These are phyloP conservation scores for Pelargonium australe DNA, from an alignment of 441 rosid genomes.

Conservation along the genomic window DNA sequence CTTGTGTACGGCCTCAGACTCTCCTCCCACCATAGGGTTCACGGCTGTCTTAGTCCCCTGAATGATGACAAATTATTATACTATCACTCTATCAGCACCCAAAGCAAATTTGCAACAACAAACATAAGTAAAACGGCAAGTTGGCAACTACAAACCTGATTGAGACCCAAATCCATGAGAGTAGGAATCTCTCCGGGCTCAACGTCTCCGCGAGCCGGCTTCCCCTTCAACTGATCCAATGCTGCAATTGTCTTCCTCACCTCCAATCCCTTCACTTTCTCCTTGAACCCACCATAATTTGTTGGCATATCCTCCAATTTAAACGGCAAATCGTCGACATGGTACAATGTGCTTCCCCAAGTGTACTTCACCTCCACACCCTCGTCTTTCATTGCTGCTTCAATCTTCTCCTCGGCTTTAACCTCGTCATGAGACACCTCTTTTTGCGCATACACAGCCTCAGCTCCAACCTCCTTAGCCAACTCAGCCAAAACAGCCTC, in stretches of 20 bases:
- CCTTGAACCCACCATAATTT: constrained; percentile 67
- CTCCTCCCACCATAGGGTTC: constrained; percentile 74
- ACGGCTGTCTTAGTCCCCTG: constrained; percentile 55
- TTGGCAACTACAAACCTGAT: constrained; percentile 24
- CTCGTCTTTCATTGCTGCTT: constrained; percentile 76
- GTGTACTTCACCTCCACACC: constrained; percentile 76
- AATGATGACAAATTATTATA: constrained; percentile 12
- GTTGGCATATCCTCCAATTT: constrained; percentile 77
- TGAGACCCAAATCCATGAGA: constrained; percentile 71
- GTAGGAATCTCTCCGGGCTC: constrained; percentile 90
- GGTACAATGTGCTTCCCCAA: constrained; percentile 95
- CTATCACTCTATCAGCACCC: too few species aligned
- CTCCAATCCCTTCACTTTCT: constrained; percentile 61
- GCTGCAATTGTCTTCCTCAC: constrained; percentile 73
- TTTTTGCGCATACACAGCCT: constrained; percentile 74
- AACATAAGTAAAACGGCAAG: too few species aligned
- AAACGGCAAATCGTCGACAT: constrained; percentile 86
- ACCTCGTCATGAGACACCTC: constrained; percentile 85
- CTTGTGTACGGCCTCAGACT: constrained; percentile 72
- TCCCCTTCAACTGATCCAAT: constrained; percentile 72
- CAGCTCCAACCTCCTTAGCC: constrained; percentile 81
- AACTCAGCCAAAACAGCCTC: constrained; percentile 69
- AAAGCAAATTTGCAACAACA: too few species aligned
- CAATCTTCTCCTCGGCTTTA: constrained; percentile 75
- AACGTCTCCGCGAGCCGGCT: constrained; percentile 79